Evolutionary conservation across 495 filamentous ascomycete genomes (phyloP).

Genomic region (Lasiosphaeriaceae sp.): DNA sequence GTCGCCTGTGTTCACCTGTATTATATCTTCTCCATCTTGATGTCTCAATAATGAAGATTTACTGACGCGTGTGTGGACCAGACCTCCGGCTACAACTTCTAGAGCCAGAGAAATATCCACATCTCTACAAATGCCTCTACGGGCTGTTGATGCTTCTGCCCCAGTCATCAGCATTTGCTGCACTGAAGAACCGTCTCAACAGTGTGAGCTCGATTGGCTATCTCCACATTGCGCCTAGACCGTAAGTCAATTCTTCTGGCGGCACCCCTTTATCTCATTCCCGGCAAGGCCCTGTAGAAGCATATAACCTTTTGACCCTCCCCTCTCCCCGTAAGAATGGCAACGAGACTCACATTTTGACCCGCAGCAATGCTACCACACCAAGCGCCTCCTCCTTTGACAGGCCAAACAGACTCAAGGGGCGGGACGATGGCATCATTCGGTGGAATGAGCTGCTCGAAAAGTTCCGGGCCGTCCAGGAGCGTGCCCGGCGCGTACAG

Average conservation of each 20-base stretch:
- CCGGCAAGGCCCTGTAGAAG: constrained; percentile 40
- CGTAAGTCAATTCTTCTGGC: constrained; percentile 56
- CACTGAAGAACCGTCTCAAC: constrained; percentile 93
- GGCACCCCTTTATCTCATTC: constrained; percentile 22
- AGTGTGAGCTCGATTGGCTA: constrained; percentile 96
- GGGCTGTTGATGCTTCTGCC: constrained; percentile 96
- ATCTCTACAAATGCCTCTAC: constrained; percentile 97
- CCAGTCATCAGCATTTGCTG: constrained; percentile 94
- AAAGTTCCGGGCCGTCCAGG: constrained; percentile 88
- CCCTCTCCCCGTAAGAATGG: constrained; percentile 22
- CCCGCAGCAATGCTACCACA: constrained; percentile 42
- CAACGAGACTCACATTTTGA: constrained; percentile 17
- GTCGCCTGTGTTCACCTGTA: constrained; percentile 96
- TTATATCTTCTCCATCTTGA: constrained; percentile 16
- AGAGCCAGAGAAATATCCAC: constrained; percentile 94
- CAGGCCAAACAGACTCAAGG: constrained; percentile 76
- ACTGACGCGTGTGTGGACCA: constrained; percentile 23
- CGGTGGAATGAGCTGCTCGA: constrained; percentile 94
- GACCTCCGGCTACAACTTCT: constrained; percentile 94
- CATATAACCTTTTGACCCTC: constrained; percentile 30
- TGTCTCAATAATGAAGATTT: neutral
- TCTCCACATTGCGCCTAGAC: constrained; percentile 75
- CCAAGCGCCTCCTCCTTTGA: constrained; percentile 59
- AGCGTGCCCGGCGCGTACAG: constrained; percentile 58
- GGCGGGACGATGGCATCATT: constrained; percentile 77